These are phyloP conservation scores for Backusella tuberculispora DNA, from an alignment of 192 early-diverging fungal genomes.

Conservation along the genomic window DNA sequence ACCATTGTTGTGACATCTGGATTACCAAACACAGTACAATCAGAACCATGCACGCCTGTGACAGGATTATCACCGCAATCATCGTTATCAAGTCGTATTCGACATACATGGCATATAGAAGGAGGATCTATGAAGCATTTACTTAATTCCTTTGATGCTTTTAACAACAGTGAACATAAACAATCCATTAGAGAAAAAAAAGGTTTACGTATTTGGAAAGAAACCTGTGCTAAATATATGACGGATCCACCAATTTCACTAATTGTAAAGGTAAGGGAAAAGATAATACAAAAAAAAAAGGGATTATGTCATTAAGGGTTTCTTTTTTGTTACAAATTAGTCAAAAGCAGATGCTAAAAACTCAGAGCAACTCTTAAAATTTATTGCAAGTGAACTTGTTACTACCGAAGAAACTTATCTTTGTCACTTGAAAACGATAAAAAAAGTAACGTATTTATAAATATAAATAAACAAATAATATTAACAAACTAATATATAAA, in stretches of 20 bases:
- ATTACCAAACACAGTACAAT: background rate
- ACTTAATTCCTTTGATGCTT: background rate
- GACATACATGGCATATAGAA: slow-evolving; percentile 3
- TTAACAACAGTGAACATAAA: slow-evolving; percentile 3
- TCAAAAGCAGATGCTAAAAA: slow-evolving; percentile 6
- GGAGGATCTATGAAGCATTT: background rate
- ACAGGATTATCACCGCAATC: background rate
- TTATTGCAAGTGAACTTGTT: slow-evolving; percentile 47
- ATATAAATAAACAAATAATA: background rate
- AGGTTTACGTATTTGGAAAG: slow-evolving; percentile 13
- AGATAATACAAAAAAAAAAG: background rate
- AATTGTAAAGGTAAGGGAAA: background rate
- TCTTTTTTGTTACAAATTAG: background rate
- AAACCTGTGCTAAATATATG: background rate
- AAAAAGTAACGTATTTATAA: slow-evolving; percentile 40
- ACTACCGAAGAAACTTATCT: slow-evolving; percentile 53
- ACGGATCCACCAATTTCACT: background rate
- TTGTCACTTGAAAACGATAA: slow-evolving; percentile 45
- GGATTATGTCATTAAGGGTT: background rate
- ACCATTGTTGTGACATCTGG: background rate
- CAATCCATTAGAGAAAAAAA: slow-evolving; percentile 15
- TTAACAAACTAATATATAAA: background rate
- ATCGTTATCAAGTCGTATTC: slow-evolving; percentile 8
- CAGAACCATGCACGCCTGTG: slow-evolving; percentile 5
- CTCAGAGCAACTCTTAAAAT: slow-evolving; percentile 30